Evolutionary conservation across 805 yeast genomes (phyloP).

Genomic region (Priceomyces haplophilus): DNA sequence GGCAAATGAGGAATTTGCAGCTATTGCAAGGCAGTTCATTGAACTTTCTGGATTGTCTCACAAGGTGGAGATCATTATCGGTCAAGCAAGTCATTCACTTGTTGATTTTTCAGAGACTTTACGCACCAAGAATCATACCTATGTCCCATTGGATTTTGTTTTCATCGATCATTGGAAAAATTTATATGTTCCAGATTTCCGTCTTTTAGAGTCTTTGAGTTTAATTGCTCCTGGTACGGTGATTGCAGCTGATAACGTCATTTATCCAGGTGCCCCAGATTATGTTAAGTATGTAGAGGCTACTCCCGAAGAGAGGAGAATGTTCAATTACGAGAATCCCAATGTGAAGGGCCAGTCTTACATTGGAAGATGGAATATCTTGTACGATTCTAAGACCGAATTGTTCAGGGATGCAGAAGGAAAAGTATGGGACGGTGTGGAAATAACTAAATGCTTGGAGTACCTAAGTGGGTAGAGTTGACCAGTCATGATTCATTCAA

Average conservation of each 20-base stretch:
- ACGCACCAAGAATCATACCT: conserved; percentile 8
- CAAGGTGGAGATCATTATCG: conserved; percentile 30
- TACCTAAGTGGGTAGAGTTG: conserved; percentile 25
- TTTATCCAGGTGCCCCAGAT: conserved; percentile 37
- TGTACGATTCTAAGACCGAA: conserved; percentile 33
- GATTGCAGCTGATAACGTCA: conserved; percentile 38
- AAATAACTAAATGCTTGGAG: conserved; percentile 29
- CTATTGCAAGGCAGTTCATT: conserved; percentile 24
- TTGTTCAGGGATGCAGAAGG: conserved; percentile 13
- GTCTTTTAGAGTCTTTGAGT: conserved; percentile 39
- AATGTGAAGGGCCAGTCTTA: conserved; percentile 28
- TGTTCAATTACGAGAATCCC: conserved; percentile 20
- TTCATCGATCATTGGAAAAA: conserved; percentile 42
- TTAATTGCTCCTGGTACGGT: conserved; percentile 38
- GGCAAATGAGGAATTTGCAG: conserved; percentile 27
- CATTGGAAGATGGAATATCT: conserved; percentile 40
- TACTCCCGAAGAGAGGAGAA: conserved; percentile 35
- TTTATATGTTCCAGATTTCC: conserved; percentile 38
- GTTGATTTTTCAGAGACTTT: conserved; percentile 21
- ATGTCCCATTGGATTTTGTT: conserved; percentile 29
- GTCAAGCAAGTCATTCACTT: conserved; percentile 28
- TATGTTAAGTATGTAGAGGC: conserved; percentile 36
- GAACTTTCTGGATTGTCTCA: conserved; percentile 33
- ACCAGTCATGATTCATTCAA: not conserved
- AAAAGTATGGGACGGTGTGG: conserved; percentile 25